Evolutionary conservation across 208 protist species (phyloP), one percentile per base, ranked within the genome.

Genomic region (Leishmania turanica): DNA sequence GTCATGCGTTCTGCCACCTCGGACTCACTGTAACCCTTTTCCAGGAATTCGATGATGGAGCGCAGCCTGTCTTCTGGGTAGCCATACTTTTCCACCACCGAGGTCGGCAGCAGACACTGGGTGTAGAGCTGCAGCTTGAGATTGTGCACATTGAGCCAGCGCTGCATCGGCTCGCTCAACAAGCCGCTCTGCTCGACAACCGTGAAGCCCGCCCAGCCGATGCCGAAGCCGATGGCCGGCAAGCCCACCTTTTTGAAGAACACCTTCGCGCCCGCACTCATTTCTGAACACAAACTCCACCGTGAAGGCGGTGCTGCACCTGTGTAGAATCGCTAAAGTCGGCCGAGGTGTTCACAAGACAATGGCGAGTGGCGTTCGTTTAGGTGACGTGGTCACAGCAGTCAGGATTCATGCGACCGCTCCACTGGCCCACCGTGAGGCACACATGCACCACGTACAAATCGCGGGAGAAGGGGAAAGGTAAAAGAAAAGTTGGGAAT

Each of bases 161-260:
- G 87, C 83, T 91, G 86, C 58, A 82, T 75, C 2, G 68, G 47
- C 8, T 87, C 87, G 6, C 77, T 69, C 75, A 97, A 83, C 7
- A 91, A 60, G 13, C 82, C 54, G 6, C 81, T 82, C 40, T 95
- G 85, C 74, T 92, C 87, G 40, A 90, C 42, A 34, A 80, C 54
- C 2, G 82, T 89, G 77, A 91, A 93, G n/a, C 74, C 91, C 1
- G 40, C 51, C 91, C 92, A 97, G 51, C 94, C 94, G 9, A 89
- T 74, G 47, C 82, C 86, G 80, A 97, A 97, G 58, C 94, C 94
- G 27, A 82, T 79, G 21, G 95, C 17, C 15, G 91, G 90, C 31
- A 93, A 40, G 19, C 70, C 80, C 3, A 80, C 68, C 3, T 71
- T 84, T n/a, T 75, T 78, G 47, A 81, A 80, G 45, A 86, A 54